Conservation (phyloP, 495 filamentous ascomycete species). For the Pseudomonodictys pantanalensis region DNA sequence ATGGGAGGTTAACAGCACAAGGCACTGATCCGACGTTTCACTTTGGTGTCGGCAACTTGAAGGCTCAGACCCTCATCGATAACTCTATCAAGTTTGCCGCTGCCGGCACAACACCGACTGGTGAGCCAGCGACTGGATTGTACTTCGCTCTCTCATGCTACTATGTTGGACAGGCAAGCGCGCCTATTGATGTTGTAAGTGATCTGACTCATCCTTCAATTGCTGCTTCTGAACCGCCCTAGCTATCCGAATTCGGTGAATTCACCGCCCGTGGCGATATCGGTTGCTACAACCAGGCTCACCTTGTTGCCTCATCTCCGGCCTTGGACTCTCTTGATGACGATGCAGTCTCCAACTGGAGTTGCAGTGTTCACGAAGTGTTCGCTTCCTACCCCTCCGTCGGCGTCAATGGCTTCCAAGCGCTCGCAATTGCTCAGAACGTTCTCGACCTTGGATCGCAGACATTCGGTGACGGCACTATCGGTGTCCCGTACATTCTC, state of each 20-base stretch:
- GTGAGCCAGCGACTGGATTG: conserved; percentile 38
- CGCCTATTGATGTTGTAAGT: conserved; percentile 39
- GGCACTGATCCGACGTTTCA: conserved; percentile 43
- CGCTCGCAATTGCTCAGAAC: conserved; percentile 49
- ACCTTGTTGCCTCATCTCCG: conserved; percentile 46
- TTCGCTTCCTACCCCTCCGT: conserved; percentile 47
- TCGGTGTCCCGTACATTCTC: conserved; percentile 51
- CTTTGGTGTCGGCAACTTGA: conserved; percentile 24
- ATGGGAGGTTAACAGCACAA: conserved; percentile 1
- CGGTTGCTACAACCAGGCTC: conserved; percentile 43
- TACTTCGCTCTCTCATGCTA: conserved; percentile 45
- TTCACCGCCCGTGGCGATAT: conserved; percentile 34
- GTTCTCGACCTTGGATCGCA: conserved; percentile 42
- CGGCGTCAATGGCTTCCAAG: conserved; percentile 45
- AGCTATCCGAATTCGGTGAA: conserved; percentile 46
- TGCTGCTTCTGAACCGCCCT: not conserved
- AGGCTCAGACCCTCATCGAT: conserved; percentile 42
- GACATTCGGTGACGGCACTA: conserved; percentile 44
- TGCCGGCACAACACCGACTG: conserved; percentile 26
- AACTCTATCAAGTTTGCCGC: conserved; percentile 44
- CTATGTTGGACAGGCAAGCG: conserved; percentile 33
- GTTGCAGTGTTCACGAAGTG: conserved; percentile 50
- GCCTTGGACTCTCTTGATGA: conserved; percentile 47
- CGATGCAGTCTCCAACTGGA: conserved; percentile 46
- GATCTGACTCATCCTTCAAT: not conserved